phyloP scores from a whole-genome alignment of 2,329 filamentous ascomycete species.

The Cadophora sp. region DNA sequence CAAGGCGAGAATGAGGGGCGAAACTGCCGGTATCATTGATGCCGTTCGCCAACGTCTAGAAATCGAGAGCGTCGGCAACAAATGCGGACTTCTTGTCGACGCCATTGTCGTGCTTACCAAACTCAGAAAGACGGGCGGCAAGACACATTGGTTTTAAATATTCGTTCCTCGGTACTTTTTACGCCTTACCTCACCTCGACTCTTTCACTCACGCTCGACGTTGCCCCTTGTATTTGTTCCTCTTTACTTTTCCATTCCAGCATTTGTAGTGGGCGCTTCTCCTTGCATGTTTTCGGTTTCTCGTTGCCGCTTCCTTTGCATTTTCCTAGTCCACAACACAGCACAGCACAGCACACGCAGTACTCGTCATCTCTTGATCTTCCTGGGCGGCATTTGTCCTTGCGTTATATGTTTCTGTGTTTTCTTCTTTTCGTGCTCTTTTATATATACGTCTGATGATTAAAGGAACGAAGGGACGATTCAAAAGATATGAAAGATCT shows the following conservation, averaged over 20 bases:
- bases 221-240: conserved; percentile 3
- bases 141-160: conserved; percentile 51
- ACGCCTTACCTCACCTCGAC: background rate
- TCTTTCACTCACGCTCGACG: too few species aligned
- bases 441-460: conserved; percentile 6
- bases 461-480: conserved; percentile 7
- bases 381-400: conserved; percentile 11
- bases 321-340: background rate
- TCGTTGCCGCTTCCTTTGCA: background rate
- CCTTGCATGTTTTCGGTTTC: background rate
- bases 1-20: conserved; percentile 48
- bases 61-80: conserved; percentile 55
- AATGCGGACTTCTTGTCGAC: conserved; percentile 59
- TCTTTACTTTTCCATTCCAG: background rate
- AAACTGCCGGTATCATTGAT: conserved; percentile 54
- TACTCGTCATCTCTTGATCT: conserved; percentile 1
- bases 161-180: background rate
- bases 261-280: background rate
- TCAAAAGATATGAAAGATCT: conserved; percentile 2
- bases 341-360: background rate
- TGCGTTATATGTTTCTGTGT: conserved; percentile 12
- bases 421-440: background rate
- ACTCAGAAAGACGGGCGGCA: conserved; percentile 53
- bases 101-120: conserved; percentile 59
- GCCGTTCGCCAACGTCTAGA: conserved; percentile 56